A percentile compares a stretch with the other conserved stretches of the same genome.
These are phyloP conservation scores for Styphnolobium japonicum DNA, from an alignment of 306 rosid species.

Conservation along the genomic window DNA sequence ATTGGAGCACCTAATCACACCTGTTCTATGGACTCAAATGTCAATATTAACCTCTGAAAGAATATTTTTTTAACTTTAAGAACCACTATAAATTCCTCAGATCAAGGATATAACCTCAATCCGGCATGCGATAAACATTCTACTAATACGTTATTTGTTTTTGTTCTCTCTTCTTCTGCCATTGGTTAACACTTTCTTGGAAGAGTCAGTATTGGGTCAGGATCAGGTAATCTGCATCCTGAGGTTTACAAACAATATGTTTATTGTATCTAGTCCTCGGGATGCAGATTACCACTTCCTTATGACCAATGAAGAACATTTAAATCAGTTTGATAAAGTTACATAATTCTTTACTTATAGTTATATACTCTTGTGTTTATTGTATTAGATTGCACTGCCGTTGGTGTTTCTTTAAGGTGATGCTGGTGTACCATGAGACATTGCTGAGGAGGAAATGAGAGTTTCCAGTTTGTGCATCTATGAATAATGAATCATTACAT, in stretches of 20 bases:
- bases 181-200: slow-evolving; percentile 14
- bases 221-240: slow-evolving; percentile 54
- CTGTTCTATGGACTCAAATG: not conserved
- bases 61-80: slow-evolving; percentile 18
- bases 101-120: slow-evolving; percentile 21
- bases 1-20: not conserved
- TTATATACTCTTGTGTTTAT: not conserved
- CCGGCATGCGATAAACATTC: slow-evolving; percentile 14
- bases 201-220: slow-evolving; percentile 31
- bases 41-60: not conserved
- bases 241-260: slow-evolving; percentile 55
- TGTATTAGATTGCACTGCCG: not conserved
- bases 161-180: not conserved
- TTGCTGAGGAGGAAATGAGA: not conserved
- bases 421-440: not conserved
- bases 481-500: not conserved
- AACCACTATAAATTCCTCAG: slow-evolving; percentile 45
- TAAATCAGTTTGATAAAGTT: not conserved
- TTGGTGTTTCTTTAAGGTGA: not conserved
- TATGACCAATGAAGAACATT: slow-evolving; percentile 7
- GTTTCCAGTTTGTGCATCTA: not conserved
- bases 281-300: slow-evolving; percentile 45
- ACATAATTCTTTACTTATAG: not conserved
- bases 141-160: not conserved
- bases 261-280: slow-evolving; percentile 28